These are phyloP conservation scores for Croton setiger DNA, from an alignment of 441 rosid genomes.

Conservation along the genomic window DNA sequence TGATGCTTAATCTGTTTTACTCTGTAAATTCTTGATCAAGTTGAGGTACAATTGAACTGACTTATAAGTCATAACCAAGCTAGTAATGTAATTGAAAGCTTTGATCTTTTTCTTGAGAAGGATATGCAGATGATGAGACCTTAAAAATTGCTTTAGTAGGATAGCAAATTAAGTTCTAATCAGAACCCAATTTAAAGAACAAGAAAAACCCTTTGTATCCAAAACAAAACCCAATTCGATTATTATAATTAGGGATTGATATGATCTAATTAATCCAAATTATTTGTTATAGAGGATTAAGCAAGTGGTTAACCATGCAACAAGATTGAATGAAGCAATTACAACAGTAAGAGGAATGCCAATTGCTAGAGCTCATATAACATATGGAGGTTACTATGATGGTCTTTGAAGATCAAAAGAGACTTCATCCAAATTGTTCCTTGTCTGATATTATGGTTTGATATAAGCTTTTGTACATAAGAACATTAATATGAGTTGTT, in stretches of 20 bases:
- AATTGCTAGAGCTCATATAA: slow-evolving; percentile 59
- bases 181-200: background rate
- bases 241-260: background rate
- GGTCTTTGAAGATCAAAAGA: slow-evolving; percentile 38
- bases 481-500: background rate
- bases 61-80: no score
- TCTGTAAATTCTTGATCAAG: background rate
- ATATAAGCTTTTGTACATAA: slow-evolving; percentile 11
- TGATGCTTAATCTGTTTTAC: background rate
- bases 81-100: background rate
- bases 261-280: slow-evolving; percentile 1
- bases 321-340: slow-evolving; percentile 65
- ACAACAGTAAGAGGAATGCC: slow-evolving; percentile 68
- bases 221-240: no score
- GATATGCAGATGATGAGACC: background rate
- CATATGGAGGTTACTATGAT: slow-evolving; percentile 72
- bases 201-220: no score
- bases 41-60: background rate
- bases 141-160: no score
- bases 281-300: slow-evolving; percentile 54
- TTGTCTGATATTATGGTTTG: background rate
- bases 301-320: slow-evolving; percentile 60
- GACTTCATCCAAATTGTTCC: background rate
- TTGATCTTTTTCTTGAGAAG: background rate
- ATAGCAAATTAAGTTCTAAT: no score